Evolutionary conservation across 2,329 filamentous ascomycete species (phyloP).

Genomic region (Sclerotinia minor): DNA sequence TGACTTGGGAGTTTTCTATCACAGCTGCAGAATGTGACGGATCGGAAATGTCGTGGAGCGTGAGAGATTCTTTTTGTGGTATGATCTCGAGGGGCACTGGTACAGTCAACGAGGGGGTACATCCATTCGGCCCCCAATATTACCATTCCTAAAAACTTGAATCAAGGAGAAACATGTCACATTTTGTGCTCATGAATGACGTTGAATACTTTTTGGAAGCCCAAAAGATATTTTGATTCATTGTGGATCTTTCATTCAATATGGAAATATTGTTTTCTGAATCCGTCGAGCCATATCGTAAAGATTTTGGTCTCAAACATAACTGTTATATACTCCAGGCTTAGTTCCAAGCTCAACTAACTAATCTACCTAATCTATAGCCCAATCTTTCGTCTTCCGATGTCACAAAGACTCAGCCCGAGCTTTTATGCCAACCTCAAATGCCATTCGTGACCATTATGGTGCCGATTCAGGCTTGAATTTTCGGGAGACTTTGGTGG

Average conservation of each 20-base stretch:
- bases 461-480: neutral
- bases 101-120: conserved; percentile 12
- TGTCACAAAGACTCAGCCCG: neutral
- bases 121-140: conserved; percentile 20
- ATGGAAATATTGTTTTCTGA: conserved; percentile 1
- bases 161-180: conserved; percentile 19
- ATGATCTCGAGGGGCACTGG: conserved; percentile 18
- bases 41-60: conserved; percentile 14
- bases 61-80: conserved; percentile 15
- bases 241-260: neutral
- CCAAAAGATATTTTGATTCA: neutral
- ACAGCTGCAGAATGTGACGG: conserved; percentile 17
- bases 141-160: neutral
- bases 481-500: conserved; percentile 1
- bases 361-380: neutral
- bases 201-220: neutral
- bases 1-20: conserved; percentile 17
- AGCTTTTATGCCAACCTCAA: neutral
- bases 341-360: neutral
- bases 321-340: neutral
- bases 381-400: neutral
- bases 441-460: conserved; percentile 1
- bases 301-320: neutral
- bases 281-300: neutral
- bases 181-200: conserved; percentile 9